Evolutionary conservation across 176 grass and related monocot species (phyloP).

Genomic region (Otatea glauca): DNA sequence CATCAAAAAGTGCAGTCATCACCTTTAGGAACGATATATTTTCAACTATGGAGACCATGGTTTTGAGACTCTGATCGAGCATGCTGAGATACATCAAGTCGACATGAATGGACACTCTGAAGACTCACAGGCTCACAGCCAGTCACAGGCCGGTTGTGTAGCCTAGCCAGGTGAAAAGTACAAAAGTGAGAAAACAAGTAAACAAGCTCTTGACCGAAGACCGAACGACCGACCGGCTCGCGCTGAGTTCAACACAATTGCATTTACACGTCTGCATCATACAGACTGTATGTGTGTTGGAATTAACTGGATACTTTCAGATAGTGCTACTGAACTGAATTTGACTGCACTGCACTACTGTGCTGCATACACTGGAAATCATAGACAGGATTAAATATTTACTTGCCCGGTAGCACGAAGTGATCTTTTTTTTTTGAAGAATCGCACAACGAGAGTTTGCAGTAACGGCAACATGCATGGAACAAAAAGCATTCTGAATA

Average conservation of each 20-base stretch:
- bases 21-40: constrained; percentile 10
- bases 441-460: too few relatives aligned
- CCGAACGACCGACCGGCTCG: constrained; percentile 4
- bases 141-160: not conserved
- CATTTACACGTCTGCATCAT: constrained; percentile 1
- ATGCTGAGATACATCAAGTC: not conserved
- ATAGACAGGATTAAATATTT: too few relatives aligned
- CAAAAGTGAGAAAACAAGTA: not conserved
- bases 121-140: not conserved
- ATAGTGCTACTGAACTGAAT: too few relatives aligned
- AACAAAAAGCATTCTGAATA: too few relatives aligned
- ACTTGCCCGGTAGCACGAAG: too few relatives aligned
- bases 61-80: not conserved
- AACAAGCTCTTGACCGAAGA: constrained; percentile 47
- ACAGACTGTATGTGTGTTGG: not conserved
- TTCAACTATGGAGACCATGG: constrained; percentile 36
- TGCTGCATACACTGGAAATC: too few relatives aligned
- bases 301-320: not conserved
- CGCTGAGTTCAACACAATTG: not conserved
- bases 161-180: constrained; percentile 26
- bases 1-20: constrained; percentile 29
- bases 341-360: too few relatives aligned
- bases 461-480: too few relatives aligned
- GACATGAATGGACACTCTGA: constrained; percentile 30
- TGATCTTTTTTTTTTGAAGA: too few relatives aligned